Conservation (phyloP, 352 stramenopile species). For the Hyaloperonospora brassicae region DNA sequence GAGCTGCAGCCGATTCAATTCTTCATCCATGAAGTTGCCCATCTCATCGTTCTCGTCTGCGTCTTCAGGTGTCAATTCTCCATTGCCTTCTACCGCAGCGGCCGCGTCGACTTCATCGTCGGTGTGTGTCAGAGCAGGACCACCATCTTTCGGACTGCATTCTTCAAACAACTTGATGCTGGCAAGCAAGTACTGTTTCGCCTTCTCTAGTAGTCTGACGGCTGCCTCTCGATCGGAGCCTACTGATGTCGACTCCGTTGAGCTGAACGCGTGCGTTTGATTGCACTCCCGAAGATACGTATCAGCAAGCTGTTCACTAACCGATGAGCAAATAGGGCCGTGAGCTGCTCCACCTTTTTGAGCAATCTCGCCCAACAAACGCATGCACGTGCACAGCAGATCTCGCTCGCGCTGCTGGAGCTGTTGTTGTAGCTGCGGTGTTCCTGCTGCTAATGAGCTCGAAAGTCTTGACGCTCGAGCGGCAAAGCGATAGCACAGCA, state of each 20-base stretch:
- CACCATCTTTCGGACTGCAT: conserved; percentile 38
- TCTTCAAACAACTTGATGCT: conserved; percentile 71
- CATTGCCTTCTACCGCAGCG: conserved; percentile 2
- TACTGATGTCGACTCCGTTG: conserved; percentile 4
- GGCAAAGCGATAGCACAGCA: conserved; percentile 84
- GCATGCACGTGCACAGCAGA: conserved; percentile 66
- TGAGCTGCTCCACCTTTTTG: conserved; percentile 45
- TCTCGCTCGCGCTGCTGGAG: conserved; percentile 69
- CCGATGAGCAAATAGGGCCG: conserved; percentile 69
- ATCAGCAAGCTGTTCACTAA: conserved; percentile 75
- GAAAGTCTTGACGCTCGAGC: conserved; percentile 58
- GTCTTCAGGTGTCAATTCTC: conserved; percentile 6
- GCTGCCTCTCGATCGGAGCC: conserved; percentile 16
- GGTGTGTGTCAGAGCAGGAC: conserved; percentile 24
- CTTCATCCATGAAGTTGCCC: conserved; percentile 70
- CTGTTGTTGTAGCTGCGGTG: conserved; percentile 49
- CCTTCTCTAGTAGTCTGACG: conserved; percentile 36
- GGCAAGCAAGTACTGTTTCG: conserved; percentile 54
- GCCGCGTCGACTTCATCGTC: conserved; percentile 16
- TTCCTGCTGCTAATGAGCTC: conserved; percentile 47
- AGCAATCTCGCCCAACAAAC: conserved; percentile 62
- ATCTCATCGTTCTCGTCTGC: conserved; percentile 38
- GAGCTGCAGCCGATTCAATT: conserved; percentile 56
- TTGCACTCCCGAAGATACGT: conserved; percentile 64
- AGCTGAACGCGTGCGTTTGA: conserved; percentile 13